These are phyloP conservation scores for Nitzschia sp. DNA, from an alignment of 108 stramenopile species.

Conservation along the genomic window DNA sequence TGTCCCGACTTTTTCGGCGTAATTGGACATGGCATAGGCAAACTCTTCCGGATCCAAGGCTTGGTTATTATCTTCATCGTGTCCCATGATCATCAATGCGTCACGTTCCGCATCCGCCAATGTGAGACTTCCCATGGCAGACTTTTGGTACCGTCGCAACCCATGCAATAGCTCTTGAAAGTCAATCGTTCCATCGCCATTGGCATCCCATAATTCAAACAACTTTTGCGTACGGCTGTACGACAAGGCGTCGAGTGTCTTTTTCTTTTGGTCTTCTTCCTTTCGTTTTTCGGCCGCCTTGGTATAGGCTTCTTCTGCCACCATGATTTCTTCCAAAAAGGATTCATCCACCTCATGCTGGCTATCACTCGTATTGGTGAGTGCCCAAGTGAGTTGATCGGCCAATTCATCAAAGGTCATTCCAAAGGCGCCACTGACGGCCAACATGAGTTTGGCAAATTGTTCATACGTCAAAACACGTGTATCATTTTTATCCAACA, in stretches of 20 bases:
- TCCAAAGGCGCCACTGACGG: slow-evolving; percentile 30
- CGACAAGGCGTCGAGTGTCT: slow-evolving; percentile 32
- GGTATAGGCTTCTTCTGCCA: slow-evolving; percentile 31
- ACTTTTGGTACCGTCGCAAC: slow-evolving; percentile 34
- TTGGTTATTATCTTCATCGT: slow-evolving; percentile 43
- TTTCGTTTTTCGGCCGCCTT: slow-evolving; percentile 9
- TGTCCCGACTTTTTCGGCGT: slow-evolving; percentile 25
- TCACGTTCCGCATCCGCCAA: slow-evolving; percentile 25
- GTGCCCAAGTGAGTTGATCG: slow-evolving; percentile 25
- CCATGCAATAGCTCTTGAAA: slow-evolving; percentile 44
- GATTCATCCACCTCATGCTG: slow-evolving; percentile 17
- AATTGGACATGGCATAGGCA: slow-evolving; percentile 42
- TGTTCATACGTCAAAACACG: slow-evolving; percentile 33
- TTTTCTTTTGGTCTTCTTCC: slow-evolving; percentile 22
- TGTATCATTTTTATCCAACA: slow-evolving; percentile 45
- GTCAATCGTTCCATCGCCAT: slow-evolving; percentile 41
- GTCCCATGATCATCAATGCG: slow-evolving; percentile 36
- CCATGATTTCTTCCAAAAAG: slow-evolving; percentile 19
- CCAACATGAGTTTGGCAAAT: slow-evolving; percentile 42
- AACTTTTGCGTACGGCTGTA: slow-evolving; percentile 33
- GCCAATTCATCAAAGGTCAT: slow-evolving; percentile 40
- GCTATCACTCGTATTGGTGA: neutral
- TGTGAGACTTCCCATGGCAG: neutral
- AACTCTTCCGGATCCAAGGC: slow-evolving; percentile 40
- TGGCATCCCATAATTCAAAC: slow-evolving; percentile 42